These are phyloP conservation scores for Suillus americanus DNA, from an alignment of 768 basidiomycete species.

Conservation along the genomic window DNA sequence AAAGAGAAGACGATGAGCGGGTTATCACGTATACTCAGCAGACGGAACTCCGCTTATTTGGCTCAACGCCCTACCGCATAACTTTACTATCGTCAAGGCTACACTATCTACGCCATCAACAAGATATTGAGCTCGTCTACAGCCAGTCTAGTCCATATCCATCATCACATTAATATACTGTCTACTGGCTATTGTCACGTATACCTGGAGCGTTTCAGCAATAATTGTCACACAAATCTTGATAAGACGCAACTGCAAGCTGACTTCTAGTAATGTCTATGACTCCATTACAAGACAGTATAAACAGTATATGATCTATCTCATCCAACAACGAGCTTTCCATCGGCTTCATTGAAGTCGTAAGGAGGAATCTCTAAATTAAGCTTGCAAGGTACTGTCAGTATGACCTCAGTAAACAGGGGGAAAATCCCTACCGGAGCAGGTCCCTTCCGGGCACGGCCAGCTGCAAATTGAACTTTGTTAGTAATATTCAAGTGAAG, in stretches of 20 bases:
- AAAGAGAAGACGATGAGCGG: slow-evolving; percentile 14
- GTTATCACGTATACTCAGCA: slow-evolving; percentile 24
- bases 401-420: neutral
- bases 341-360: slow-evolving; percentile 84
- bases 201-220: neutral
- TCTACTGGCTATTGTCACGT: neutral
- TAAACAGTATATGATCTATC: slow-evolving; percentile 5
- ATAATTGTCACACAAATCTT: neutral
- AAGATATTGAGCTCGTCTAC: neutral
- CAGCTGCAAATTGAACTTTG: slow-evolving; percentile 51
- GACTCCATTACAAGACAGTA: slow-evolving; percentile 20
- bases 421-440: slow-evolving; percentile 69
- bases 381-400: slow-evolving; percentile 46
- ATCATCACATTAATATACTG: neutral
- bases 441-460: slow-evolving; percentile 93
- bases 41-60: slow-evolving; percentile 12
- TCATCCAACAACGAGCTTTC: slow-evolving; percentile 86
- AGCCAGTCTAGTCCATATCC: neutral
- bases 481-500: slow-evolving; percentile 7
- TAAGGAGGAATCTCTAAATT: slow-evolving; percentile 94
- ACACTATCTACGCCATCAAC: neutral
- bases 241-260: neutral
- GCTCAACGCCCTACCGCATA: slow-evolving; percentile 4
- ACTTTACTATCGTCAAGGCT: neutral
- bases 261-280: slow-evolving; percentile 23